Evolutionary conservation across 208 protist genomes (phyloP).

Genomic region (Novymonas esmeraldas): DNA sequence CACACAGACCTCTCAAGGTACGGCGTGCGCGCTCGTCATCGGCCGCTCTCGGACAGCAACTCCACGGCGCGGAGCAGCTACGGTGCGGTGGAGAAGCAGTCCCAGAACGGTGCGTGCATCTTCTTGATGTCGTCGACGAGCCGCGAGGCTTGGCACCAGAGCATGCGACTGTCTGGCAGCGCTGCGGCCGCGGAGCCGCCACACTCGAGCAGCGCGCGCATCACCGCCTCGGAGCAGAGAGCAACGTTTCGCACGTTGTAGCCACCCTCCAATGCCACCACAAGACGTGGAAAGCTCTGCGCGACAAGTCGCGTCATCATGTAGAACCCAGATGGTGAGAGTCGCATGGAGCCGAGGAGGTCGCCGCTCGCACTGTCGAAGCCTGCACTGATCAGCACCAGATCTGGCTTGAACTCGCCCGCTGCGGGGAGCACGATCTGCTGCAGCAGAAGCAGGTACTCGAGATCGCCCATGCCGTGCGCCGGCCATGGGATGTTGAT

Average conservation of each 20-base stretch:
- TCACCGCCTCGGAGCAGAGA: conserved; percentile 77
- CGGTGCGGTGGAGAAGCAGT: conserved; percentile 22
- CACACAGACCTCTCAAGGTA: too few species aligned
- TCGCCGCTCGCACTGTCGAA: conserved; percentile 96
- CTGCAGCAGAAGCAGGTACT: conserved; percentile 94
- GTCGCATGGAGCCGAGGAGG: conserved; percentile 88
- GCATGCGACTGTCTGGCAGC: conserved; percentile 58
- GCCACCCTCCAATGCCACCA: conserved; percentile 91
- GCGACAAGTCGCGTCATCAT: conserved; percentile 72
- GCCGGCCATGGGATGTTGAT: conserved; percentile 95
- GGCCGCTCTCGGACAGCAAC: too few species aligned
- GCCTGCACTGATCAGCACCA: conserved; percentile 95
- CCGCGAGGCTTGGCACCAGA: conserved; percentile 46
- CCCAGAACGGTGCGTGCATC: conserved; percentile 24
- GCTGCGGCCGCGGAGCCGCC: conserved; percentile 7
- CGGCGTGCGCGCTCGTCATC: too few species aligned
- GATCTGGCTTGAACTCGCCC: conserved; percentile 89
- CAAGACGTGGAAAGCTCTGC: conserved; percentile 49
- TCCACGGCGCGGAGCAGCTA: too few species aligned
- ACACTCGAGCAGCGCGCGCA: conserved; percentile 75
- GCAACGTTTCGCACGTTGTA: conserved; percentile 89
- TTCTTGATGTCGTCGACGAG: conserved; percentile 19
- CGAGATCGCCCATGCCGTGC: conserved; percentile 89
- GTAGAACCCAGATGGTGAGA: conserved; percentile 82
- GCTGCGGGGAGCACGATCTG: conserved; percentile 93